Evolutionary conservation across 2,329 filamentous ascomycete genomes (phyloP), one percentile per base, ranked within the genome.

Genomic region (Cytospora schulzeri): DNA sequence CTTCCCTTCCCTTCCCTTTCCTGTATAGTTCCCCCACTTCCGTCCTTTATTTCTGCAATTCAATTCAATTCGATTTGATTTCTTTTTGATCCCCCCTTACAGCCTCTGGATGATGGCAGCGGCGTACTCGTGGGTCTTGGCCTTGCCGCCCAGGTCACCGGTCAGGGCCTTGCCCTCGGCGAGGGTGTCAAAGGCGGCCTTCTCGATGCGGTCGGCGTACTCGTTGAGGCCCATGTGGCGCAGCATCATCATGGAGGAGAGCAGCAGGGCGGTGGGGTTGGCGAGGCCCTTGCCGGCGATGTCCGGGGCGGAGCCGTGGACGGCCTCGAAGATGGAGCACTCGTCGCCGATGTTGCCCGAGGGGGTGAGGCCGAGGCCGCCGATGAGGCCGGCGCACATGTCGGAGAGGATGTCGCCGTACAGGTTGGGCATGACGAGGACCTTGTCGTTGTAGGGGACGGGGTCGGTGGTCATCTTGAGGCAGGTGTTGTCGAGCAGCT

Each of bases 401-500:
- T 99, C 95, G 75, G 94, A 98, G 71, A 99, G 88, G 85, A 99
- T 99, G 82, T 98, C 95, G 80, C 95, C 95, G 85, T 98, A 99
- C 74, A 98, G 86, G 86, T 99, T 99, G 79, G 95, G 95, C 88
- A 91, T 91, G 80, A 99, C 95, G 64, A 99, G 88, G 66, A 99
- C 93, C 87, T 97, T 97, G 88, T 97, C 94, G 84, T 97, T 97
- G 88, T 98, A 99, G 65, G 94, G 94, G 61, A 89, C 83, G 60
- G 95, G 95, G 82, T 99, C 94, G 72, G 93, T 97, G 71, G 96
- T 92, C 86, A 98, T 97, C 88, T 97, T 97, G 77, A 99, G 83
- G 87, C 95, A 99, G 73, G 94, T 95, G 86, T 99, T 99, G 87
- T 99, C 95, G 73, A 99, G 90, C 70, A 99, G 88, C 86, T 99